Conservation (phyloP, 1,284 basidiomycete species). For the Cutaneotrichosporon cutaneum region DNA sequence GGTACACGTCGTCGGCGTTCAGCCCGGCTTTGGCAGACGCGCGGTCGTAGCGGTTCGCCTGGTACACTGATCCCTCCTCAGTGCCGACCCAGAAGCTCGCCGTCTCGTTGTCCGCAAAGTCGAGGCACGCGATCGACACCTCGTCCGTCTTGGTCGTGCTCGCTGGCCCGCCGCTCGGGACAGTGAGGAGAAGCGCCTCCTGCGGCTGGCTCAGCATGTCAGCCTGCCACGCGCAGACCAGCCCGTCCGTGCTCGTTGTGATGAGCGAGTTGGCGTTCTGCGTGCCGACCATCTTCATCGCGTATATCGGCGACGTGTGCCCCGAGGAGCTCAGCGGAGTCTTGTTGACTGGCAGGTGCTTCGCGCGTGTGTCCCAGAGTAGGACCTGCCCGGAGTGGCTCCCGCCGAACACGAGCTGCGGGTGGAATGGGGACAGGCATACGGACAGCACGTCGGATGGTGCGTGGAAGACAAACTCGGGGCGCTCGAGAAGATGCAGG, state of each 20-base stretch:
- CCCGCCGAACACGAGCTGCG: constrained; percentile 94
- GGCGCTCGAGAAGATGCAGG: constrained; percentile 85
- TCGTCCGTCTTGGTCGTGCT: constrained; percentile 88
- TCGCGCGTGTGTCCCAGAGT: constrained; percentile 97
- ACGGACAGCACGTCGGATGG: constrained; percentile 94
- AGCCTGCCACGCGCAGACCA: constrained; percentile 94
- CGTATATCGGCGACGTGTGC: constrained; percentile 97
- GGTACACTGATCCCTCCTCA: constrained; percentile 94
- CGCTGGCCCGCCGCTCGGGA: constrained; percentile 57
- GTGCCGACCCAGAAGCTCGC: constrained; percentile 95
- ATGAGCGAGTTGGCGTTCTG: constrained; percentile 98
- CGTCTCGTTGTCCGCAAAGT: constrained; percentile 92
- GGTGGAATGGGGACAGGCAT: constrained; percentile 95
- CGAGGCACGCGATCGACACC: constrained; percentile 86
- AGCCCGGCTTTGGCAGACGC: constrained; percentile 94
- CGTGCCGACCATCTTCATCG: constrained; percentile 94
- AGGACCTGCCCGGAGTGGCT: constrained; percentile 98
- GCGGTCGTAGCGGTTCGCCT: constrained; percentile 92
- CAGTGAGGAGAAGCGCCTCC: constrained; percentile 86
- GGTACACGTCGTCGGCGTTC: constrained; percentile 85
- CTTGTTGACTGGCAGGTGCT: constrained; percentile 91
- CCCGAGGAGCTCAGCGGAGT: constrained; percentile 91
- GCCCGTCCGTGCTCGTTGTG: constrained; percentile 92
- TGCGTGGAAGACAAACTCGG: constrained; percentile 97
- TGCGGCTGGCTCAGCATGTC: constrained; percentile 98